Evolutionary conservation across 306 rosid genomes (phyloP).

Genomic region (Glycyrrhiza uralensis): DNA sequence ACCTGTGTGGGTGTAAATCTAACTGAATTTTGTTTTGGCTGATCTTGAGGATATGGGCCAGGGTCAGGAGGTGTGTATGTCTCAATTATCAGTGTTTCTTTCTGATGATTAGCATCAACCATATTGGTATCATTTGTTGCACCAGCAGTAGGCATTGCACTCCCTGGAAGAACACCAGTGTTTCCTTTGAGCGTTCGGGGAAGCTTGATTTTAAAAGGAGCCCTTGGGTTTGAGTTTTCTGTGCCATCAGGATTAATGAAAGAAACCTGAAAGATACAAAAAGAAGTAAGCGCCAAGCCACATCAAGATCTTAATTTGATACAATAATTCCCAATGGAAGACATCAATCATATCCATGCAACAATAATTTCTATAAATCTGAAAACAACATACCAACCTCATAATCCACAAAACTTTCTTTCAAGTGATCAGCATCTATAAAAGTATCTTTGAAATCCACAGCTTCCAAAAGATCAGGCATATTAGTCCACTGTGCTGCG

Average conservation of each 20-base stretch:
- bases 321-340: constrained; percentile 5
- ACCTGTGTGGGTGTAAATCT: constrained; percentile 97
- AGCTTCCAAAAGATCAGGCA: constrained; percentile 86
- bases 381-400: constrained; percentile 53
- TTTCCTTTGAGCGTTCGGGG: constrained; percentile 63
- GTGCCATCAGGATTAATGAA: constrained; percentile 58
- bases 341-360: constrained; percentile 6
- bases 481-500: constrained; percentile 96
- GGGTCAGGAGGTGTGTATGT: constrained; percentile 90
- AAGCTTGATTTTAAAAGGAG: constrained; percentile 82
- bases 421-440: constrained; percentile 79
- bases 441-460: constrained; percentile 98
- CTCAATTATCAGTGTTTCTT: constrained; percentile 67
- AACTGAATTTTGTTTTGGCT: constrained; percentile 89
- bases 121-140: constrained; percentile 33
- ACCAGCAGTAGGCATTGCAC: constrained; percentile 44
- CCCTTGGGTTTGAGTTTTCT: constrained; percentile 57
- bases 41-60: constrained; percentile 99
- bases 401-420: constrained; percentile 63
- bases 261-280: constrained; percentile 55
- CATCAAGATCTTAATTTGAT: constrained; percentile 6
- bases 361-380: not conserved
- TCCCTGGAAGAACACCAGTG: constrained; percentile 48
- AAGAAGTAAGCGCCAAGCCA: constrained; percentile 12
- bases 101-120: constrained; percentile 47